Percentiles rank a stretch among this genome's conserved stretches.
These are phyloP conservation scores for Sophora flavescens DNA, from an alignment of 306 rosid species.

Conservation along the genomic window DNA sequence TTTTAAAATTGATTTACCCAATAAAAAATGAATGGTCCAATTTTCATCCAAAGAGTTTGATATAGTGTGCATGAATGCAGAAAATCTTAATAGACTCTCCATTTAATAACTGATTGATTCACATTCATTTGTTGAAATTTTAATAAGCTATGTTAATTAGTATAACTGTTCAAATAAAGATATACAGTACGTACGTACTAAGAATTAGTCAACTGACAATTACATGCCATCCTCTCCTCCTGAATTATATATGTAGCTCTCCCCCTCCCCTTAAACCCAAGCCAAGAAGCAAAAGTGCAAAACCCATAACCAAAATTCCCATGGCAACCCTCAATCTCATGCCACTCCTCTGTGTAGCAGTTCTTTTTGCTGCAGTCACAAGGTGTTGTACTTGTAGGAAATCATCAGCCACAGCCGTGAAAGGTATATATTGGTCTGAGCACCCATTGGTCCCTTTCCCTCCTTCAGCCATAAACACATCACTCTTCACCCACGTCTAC, in stretches of 20 bases:
- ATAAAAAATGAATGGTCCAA: no score
- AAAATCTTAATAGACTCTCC: no score
- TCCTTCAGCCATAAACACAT: conserved; percentile 69
- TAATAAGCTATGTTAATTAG: no score
- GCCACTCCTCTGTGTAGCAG: conserved; percentile 6
- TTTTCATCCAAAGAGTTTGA: no score
- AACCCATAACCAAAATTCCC: background rate
- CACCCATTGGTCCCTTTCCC: conserved; percentile 47
- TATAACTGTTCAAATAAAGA: no score
- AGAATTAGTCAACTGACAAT: no score
- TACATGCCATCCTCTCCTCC: no score
- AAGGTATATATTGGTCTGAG: conserved; percentile 61
- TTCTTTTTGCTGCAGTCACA: conserved; percentile 12
- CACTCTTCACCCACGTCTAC: conserved; percentile 72
- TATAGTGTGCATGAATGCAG: no score
- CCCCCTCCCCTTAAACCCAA: background rate
- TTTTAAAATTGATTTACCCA: no score
- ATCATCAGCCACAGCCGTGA: conserved; percentile 46
- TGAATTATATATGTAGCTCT: background rate
- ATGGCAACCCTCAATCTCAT: conserved; percentile 35
- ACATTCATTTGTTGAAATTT: no score
- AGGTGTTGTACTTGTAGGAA: background rate
- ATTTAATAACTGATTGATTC: no score
- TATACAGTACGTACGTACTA: no score
- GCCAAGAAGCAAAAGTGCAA: background rate